Evolutionary conservation across 176 grass and related monocot species (phyloP).

Genomic region (Alloteropsis semialata): DNA sequence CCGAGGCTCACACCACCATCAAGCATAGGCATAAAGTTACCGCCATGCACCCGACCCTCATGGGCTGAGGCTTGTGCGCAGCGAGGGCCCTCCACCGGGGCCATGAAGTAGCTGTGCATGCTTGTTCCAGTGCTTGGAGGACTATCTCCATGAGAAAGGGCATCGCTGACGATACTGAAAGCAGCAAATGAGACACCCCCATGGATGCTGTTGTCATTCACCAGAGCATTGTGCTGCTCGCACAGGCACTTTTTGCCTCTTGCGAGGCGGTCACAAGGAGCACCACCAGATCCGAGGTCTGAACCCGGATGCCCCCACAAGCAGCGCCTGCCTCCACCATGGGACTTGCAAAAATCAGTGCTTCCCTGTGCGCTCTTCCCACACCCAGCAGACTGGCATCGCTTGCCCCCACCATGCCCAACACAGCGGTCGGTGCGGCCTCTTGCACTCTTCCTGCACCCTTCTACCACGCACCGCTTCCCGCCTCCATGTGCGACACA

Average conservation of each 20-base stretch:
- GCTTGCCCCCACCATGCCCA: constrained; percentile 82
- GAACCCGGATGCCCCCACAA: constrained; percentile 53
- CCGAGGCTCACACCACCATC: constrained; percentile 20
- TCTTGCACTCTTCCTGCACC: constrained; percentile 74
- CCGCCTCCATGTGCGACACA: constrained; percentile 88
- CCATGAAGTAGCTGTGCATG: constrained; percentile 23
- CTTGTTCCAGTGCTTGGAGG: constrained; percentile 20
- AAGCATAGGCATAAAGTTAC: constrained; percentile 51
- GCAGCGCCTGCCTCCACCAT: constrained; percentile 79
- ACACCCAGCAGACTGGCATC: constrained; percentile 57
- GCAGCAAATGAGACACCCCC: constrained; percentile 39
- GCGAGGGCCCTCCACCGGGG: neutral
- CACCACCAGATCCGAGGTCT: constrained; percentile 18
- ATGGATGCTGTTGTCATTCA: constrained; percentile 57
- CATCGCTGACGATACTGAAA: neutral
- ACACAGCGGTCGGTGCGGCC: constrained; percentile 73
- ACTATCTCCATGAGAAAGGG: neutral
- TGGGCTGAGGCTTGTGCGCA: neutral
- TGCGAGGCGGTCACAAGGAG: constrained; percentile 62
- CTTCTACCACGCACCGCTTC: constrained; percentile 63
- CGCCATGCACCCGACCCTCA: constrained; percentile 77
- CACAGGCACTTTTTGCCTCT: constrained; percentile 67
- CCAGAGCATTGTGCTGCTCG: constrained; percentile 39
- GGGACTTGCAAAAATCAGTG: constrained; percentile 80
- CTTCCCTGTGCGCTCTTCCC: constrained; percentile 82